phyloP scores from a whole-genome alignment of 305 asterid species.

The Fraxinus sp. region DNA sequence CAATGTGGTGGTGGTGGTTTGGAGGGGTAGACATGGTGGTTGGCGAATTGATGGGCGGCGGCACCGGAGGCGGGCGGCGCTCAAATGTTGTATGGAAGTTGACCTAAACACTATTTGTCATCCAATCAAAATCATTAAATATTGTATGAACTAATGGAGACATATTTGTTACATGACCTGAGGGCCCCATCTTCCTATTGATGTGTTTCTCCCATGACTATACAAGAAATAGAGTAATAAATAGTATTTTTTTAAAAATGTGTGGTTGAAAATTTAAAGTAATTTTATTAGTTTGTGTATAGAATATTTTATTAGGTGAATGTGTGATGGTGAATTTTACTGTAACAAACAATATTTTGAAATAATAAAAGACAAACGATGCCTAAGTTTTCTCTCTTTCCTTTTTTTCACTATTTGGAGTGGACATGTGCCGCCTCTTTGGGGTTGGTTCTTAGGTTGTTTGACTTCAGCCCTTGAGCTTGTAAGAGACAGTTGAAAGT shows the following conservation, averaged over 20 bases:
- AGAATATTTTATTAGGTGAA: too few relatives aligned
- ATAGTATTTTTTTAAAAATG: too few relatives aligned
- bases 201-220: too few relatives aligned
- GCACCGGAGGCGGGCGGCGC: neutral
- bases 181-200: neutral
- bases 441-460: neutral
- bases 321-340: too few relatives aligned
- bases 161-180: neutral
- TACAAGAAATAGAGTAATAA: too few relatives aligned
- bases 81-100: neutral
- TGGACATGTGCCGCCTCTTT: neutral
- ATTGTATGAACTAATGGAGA: neutral
- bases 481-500: neutral
- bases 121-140: neutral
- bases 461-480: neutral
- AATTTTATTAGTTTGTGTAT: too few relatives aligned
- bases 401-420: neutral
- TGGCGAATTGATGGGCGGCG: slow-evolving; percentile 18
- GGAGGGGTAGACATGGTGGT: slow-evolving; percentile 8
- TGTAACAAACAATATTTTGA: too few relatives aligned
- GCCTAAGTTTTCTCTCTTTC: neutral
- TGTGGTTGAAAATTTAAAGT: too few relatives aligned
- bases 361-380: too few relatives aligned
- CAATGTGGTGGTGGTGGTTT: slow-evolving; percentile 2
- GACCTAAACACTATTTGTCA: neutral